Base-by-base conservation (phyloP, 1,139 yeast genomes). In the Diutina sp. region DNA sequence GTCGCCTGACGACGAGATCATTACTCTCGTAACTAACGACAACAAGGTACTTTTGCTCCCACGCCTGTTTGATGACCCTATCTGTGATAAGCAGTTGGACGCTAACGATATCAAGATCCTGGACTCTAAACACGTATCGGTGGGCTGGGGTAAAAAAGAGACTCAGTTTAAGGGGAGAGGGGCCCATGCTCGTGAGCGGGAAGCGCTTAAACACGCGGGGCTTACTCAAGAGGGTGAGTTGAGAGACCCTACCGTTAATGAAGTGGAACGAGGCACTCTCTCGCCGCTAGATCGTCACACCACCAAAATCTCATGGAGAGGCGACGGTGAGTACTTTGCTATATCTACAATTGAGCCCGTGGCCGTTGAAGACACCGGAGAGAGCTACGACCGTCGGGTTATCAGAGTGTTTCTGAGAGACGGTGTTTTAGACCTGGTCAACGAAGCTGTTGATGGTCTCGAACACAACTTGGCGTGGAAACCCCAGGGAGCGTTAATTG, bases 71-170 rank as follows among this genome's bases (percentile, higher is more conserved):
- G 98, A 50, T 9, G 53, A 93, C 62, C 90, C 95, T 6, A 78
- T 93, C 32, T 73, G 82, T 12, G 97, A 93, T 65, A 75, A 77
- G 56, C 61, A 63, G 18, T 71, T 91, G 59, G 73, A 79, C 56
- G 74, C 80, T 1, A 79, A 78, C 16, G 98, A 93, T 67, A 75
- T 90, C 56, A 69, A 71, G 55, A 72, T 74, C 50, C 72, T 82
- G 48, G 79, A 83, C 57, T 84, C 91, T 3, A 86, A 85, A 63
- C 97, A 93, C 65, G 97, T 95, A 44, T 86, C 95, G 25, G 97
- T 93, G 46, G 99, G 99, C 21, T 95, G 99, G 99, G 99, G 99
- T 65, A 88, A 87, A 63, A 85, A 87, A 61, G 99, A 93, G 69
- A 95, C 99, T 0, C 99, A 95, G 70, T 95, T 95, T 69, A 85